Percentiles rank a stretch among this genome's conserved stretches.
Evolutionary conservation across 2,329 filamentous ascomycete genomes (phyloP).

Genomic region (Pseudocercospora fijiensis): DNA sequence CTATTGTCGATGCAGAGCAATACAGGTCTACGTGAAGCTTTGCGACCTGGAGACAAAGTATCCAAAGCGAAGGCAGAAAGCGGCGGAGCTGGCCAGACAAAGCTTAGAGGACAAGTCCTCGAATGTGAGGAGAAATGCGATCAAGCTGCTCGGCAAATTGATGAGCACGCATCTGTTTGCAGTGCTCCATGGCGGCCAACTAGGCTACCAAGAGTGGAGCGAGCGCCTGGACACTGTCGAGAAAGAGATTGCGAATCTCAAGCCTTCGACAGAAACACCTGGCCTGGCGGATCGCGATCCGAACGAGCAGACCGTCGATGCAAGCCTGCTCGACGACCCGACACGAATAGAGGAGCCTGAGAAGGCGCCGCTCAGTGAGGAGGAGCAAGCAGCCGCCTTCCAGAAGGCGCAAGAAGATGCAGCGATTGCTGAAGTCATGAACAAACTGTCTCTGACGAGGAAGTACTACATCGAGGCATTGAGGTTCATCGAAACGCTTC

Average conservation of each 20-base stretch:
- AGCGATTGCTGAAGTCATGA: conserved; percentile 82
- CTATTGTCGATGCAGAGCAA: conserved; percentile 85
- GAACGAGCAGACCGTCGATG: conserved; percentile 69
- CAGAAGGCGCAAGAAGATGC: conserved; percentile 83
- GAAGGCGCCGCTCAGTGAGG: conserved; percentile 69
- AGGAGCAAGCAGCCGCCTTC: conserved; percentile 70
- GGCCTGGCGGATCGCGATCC: conserved; percentile 67
- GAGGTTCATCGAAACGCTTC: conserved; percentile 87
- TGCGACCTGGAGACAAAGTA: conserved; percentile 97
- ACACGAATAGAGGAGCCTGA: conserved; percentile 71
- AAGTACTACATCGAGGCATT: conserved; percentile 93
- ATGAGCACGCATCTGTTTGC: conserved; percentile 95
- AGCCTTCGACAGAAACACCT: conserved; percentile 74
- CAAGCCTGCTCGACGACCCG: conserved; percentile 79
- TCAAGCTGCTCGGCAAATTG: conserved; percentile 83
- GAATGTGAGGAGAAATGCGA: conserved; percentile 90
- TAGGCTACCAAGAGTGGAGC: conserved; percentile 83
- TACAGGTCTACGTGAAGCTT: conserved; percentile 89
- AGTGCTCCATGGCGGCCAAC: conserved; percentile 82
- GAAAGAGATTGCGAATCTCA: conserved; percentile 73
- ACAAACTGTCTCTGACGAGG: conserved; percentile 80
- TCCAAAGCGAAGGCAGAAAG: conserved; percentile 83
- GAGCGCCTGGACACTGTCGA: conserved; percentile 79
- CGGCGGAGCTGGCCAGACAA: conserved; percentile 79
- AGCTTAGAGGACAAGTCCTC: conserved; percentile 98